Percentiles rank a stretch among this genome's conserved stretches.
phyloP scores from a whole-genome alignment of 73 alveolate species.

The Paramecium sonneborni region DNA sequence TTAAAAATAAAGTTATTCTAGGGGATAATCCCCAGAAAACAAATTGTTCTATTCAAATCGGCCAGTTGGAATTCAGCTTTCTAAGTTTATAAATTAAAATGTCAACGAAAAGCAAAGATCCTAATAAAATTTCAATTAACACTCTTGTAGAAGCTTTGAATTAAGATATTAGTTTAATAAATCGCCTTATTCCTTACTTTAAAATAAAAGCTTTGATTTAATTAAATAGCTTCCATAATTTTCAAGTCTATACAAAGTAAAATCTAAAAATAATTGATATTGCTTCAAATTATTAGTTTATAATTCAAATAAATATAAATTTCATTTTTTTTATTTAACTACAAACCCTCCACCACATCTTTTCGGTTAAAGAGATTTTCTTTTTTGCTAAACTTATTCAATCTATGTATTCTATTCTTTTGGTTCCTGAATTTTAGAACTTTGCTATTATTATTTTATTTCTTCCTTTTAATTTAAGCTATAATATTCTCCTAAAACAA shows the following conservation, averaged over 20 bases:
- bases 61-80: background rate
- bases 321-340: slow-evolving; percentile 8
- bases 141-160: slow-evolving; percentile 35
- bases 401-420: background rate
- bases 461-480: background rate
- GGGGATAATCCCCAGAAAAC: slow-evolving; percentile 44
- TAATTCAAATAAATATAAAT: background rate
- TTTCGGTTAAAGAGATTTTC: background rate
- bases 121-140: background rate
- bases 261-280: background rate
- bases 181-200: background rate
- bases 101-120: background rate
- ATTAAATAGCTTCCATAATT: background rate
- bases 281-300: background rate
- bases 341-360: slow-evolving; percentile 48
- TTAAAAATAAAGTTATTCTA: background rate
- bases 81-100: background rate
- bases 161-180: background rate
- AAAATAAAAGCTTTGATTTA: slow-evolving; percentile 10
- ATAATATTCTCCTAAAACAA: slow-evolving; percentile 16
- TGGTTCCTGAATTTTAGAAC: background rate
- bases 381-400: background rate
- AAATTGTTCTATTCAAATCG: background rate
- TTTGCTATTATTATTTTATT: background rate
- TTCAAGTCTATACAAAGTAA: background rate